Percentiles rank a stretch among this genome's conserved stretches.
These are phyloP conservation scores for Lachnellula arida DNA, from an alignment of 2,329 filamentous ascomycete genomes.

Conservation along the genomic window DNA sequence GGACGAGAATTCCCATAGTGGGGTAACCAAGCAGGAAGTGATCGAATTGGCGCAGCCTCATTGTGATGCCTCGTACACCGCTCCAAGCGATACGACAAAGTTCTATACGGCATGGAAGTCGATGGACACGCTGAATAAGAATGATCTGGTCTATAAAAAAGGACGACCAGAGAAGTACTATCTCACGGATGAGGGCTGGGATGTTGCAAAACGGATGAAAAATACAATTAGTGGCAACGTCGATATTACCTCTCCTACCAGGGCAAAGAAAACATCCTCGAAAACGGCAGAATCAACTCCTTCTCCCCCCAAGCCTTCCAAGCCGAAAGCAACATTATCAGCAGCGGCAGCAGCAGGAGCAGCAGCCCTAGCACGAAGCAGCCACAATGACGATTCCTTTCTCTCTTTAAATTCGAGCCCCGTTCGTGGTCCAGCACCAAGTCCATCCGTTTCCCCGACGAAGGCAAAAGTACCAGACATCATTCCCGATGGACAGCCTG, in stretches of 20 bases:
- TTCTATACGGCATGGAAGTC: slow-evolving; percentile 80
- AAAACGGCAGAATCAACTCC: no score
- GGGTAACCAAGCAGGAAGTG: slow-evolving; percentile 63
- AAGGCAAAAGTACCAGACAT: slow-evolving; percentile 10
- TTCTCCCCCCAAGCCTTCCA: no score
- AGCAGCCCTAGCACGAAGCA: neutral
- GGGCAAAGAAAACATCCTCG: neutral
- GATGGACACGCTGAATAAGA: slow-evolving; percentile 69
- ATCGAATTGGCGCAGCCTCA: slow-evolving; percentile 66
- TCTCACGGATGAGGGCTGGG: slow-evolving; percentile 74
- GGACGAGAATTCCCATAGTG: slow-evolving; percentile 48
- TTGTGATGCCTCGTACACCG: slow-evolving; percentile 69
- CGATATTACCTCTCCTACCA: neutral
- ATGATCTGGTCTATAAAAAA: slow-evolving; percentile 69
- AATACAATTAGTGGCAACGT: slow-evolving; percentile 28
- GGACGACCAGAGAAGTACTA: slow-evolving; percentile 66
- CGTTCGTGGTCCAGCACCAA: neutral
- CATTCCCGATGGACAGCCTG: slow-evolving; percentile 24
- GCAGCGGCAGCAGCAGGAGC: no score
- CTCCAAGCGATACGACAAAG: slow-evolving; percentile 60
- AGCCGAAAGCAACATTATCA: no score
- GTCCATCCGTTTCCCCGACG: neutral
- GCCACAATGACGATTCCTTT: neutral
- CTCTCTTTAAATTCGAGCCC: slow-evolving; percentile 11
- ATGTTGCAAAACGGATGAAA: slow-evolving; percentile 62